phyloP scores from a whole-genome alignment of 129 eudicot genomes.

The Helianthus tuberosus region DNA sequence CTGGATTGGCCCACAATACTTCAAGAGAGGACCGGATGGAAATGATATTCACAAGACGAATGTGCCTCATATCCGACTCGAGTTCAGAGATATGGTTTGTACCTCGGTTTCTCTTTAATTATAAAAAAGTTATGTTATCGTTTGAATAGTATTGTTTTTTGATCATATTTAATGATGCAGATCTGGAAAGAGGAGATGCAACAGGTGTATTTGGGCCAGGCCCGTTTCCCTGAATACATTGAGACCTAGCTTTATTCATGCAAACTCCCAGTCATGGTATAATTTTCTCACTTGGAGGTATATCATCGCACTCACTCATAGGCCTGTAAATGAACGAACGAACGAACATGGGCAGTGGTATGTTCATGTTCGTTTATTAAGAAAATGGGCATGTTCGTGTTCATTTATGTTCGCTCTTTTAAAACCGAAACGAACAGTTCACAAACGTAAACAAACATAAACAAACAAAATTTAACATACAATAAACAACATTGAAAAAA shows the following conservation, averaged over 20 bases:
- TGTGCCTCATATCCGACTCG: constrained; percentile 91
- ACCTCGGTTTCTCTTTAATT: neutral
- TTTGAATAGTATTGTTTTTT: constrained; percentile 11
- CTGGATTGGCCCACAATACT: constrained; percentile 92
- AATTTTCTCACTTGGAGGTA: constrained; percentile 14
- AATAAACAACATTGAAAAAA: too few species aligned
- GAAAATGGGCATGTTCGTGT: too few species aligned
- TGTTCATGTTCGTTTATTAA: too few species aligned
- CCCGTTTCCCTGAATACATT: constrained; percentile 49
- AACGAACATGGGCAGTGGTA: too few species aligned
- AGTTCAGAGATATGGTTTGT: constrained; percentile 84
- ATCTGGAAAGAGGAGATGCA: constrained; percentile 96
- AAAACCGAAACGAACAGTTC: too few species aligned
- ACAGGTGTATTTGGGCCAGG: constrained; percentile 72
- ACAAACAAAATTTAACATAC: too few species aligned
- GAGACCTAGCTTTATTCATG: constrained; percentile 39
- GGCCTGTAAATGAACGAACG: too few species aligned
- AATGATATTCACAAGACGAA: constrained; percentile 97
- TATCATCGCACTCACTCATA: neutral
- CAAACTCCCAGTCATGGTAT: neutral
- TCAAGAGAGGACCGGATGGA: constrained; percentile 89
- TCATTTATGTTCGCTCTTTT: too few species aligned
- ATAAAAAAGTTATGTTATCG: neutral
- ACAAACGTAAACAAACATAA: too few species aligned
- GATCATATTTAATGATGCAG: constrained; percentile 32